Conservation (phyloP, 345 rosid species). For the Brassica nigra region DNA sequence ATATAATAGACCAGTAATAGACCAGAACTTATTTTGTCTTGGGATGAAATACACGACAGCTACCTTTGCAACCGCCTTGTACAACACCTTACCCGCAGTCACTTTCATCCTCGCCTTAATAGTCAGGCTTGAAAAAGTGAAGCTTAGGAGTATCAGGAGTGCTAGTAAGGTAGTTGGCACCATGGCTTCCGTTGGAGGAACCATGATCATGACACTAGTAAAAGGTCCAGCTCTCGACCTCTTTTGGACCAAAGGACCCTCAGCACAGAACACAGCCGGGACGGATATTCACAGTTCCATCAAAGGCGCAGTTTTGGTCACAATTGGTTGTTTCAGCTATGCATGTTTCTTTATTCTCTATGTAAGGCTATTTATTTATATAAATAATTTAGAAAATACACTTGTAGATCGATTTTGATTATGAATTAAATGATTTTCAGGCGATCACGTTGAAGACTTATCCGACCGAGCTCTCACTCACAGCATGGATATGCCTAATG, state of each 20-base stretch:
- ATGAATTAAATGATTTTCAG: slow-evolving; percentile 35
- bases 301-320: slow-evolving; percentile 67
- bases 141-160: slow-evolving; percentile 50
- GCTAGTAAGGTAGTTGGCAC: slow-evolving; percentile 72
- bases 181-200: slow-evolving; percentile 74
- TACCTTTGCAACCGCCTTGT: slow-evolving; percentile 80
- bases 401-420: background rate
- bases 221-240: slow-evolving; percentile 65
- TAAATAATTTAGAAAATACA: background rate
- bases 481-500: slow-evolving; percentile 74
- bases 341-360: slow-evolving; percentile 77
- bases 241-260: slow-evolving; percentile 54
- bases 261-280: slow-evolving; percentile 45
- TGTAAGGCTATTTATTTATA: slow-evolving; percentile 36
- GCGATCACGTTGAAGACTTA: slow-evolving; percentile 67
- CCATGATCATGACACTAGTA: slow-evolving; percentile 80
- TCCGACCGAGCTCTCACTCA: slow-evolving; percentile 79
- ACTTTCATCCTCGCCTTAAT: slow-evolving; percentile 78
- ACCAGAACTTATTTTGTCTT: slow-evolving; percentile 69
- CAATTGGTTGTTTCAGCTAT: slow-evolving; percentile 66
- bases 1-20: slow-evolving; percentile 75
- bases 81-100: slow-evolving; percentile 81
- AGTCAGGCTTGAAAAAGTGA: slow-evolving; percentile 69
- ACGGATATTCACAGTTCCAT: slow-evolving; percentile 51
- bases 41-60: slow-evolving; percentile 90